These are phyloP conservation scores for Parmelia sp. DNA, from an alignment of 495 filamentous ascomycete genomes.

Conservation along the genomic window DNA sequence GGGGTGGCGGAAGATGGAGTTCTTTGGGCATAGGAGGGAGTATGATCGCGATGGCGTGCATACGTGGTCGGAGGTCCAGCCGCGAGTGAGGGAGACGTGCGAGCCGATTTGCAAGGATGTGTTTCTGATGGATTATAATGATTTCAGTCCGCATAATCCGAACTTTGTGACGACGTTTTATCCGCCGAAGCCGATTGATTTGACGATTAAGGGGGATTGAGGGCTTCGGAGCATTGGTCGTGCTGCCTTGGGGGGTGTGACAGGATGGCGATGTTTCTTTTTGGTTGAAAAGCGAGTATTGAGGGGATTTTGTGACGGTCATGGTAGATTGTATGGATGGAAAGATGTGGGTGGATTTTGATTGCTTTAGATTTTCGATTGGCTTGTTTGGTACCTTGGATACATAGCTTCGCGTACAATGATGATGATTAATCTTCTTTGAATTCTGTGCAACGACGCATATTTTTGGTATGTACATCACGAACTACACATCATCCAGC, in stretches of 20 bases:
- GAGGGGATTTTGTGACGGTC: too few relatives aligned
- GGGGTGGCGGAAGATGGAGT: not conserved
- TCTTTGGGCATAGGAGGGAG: not conserved
- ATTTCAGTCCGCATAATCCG: slow-evolving; percentile 1
- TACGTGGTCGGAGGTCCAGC: not conserved
- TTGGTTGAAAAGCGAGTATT: too few relatives aligned
- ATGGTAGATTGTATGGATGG: not conserved
- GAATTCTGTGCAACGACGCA: not conserved
- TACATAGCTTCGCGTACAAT: not conserved
- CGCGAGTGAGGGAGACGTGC: not conserved
- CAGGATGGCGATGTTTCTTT: not conserved
- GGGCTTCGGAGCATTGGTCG: too few relatives aligned
- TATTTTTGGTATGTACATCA: not conserved
- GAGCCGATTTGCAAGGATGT: not conserved
- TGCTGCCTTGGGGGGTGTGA: not conserved
- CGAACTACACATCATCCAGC: not conserved
- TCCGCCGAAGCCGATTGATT: slow-evolving; percentile 8
- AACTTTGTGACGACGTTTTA: not conserved
- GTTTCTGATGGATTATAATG: not conserved
- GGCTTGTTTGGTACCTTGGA: not conserved
- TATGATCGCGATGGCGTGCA: slow-evolving; percentile 1
- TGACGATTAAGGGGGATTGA: not conserved
- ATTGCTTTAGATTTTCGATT: not conserved
- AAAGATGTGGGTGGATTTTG: not conserved
- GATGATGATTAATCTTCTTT: not conserved